Percentiles rank a stretch among this genome's conserved stretches.
phyloP scores from a whole-genome alignment of 495 filamentous ascomycete species.

The Parmelia sp. region DNA sequence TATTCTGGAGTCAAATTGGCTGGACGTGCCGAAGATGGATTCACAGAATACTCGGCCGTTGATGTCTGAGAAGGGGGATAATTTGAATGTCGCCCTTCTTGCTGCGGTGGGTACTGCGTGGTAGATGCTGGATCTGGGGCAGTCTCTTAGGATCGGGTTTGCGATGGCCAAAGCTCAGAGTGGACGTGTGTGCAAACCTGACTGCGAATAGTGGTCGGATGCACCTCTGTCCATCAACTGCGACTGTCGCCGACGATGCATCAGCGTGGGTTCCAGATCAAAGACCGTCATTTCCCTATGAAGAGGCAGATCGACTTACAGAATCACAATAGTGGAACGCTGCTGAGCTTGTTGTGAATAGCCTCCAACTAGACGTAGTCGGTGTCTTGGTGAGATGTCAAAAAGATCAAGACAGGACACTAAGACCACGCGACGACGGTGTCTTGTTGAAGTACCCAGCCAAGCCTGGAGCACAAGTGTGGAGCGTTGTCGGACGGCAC shows the following conservation, averaged over 20 bases:
- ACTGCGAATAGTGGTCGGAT: slow-evolving; percentile 83
- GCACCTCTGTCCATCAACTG: slow-evolving; percentile 83
- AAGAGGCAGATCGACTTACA: slow-evolving; percentile 21
- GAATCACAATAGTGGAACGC: slow-evolving; percentile 14
- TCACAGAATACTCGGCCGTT: slow-evolving; percentile 79
- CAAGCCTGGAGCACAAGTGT: not conserved
- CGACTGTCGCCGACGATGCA: slow-evolving; percentile 31
- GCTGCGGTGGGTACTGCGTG: slow-evolving; percentile 62
- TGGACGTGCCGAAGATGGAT: slow-evolving; percentile 72
- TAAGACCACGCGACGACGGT: slow-evolving; percentile 24
- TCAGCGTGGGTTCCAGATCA: slow-evolving; percentile 11
- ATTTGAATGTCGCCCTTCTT: slow-evolving; percentile 64
- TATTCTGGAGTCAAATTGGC: slow-evolving; percentile 69
- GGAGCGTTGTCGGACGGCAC: slow-evolving; percentile 6
- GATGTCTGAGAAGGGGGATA: slow-evolving; percentile 71
- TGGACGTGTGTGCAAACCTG: slow-evolving; percentile 90
- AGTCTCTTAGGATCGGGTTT: slow-evolving; percentile 70
- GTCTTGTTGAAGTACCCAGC: slow-evolving; percentile 20
- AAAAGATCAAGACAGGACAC: slow-evolving; percentile 24
- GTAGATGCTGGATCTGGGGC: slow-evolving; percentile 83
- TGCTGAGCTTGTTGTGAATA: slow-evolving; percentile 23
- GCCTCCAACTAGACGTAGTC: slow-evolving; percentile 24
- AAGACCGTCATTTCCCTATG: not conserved
- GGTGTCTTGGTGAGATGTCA: slow-evolving; percentile 20
- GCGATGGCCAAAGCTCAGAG: slow-evolving; percentile 60